These are phyloP conservation scores for Fusarium sp. DNA, from an alignment of 2,329 filamentous ascomycete species.

Conservation along the genomic window DNA sequence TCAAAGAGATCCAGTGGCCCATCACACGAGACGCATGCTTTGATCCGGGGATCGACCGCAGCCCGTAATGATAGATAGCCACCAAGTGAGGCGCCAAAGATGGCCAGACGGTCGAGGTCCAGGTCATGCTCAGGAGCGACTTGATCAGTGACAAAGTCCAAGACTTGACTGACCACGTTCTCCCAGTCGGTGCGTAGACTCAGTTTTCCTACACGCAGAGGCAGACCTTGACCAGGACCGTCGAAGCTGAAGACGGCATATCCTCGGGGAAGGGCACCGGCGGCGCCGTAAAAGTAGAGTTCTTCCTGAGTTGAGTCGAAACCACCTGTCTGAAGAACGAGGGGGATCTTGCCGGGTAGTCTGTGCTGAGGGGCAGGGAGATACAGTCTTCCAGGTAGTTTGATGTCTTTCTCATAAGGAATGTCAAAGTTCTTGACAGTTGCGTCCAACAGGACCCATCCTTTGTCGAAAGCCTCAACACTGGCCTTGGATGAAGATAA, in stretches of 20 bases:
- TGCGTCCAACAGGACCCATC: conserved; percentile 50
- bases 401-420: conserved; percentile 54
- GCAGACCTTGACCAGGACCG: conserved; percentile 62
- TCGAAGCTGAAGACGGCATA: conserved; percentile 63
- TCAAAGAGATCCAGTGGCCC: conserved; percentile 47
- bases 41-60: conserved; percentile 58
- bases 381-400: conserved; percentile 57
- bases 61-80: conserved; percentile 63
- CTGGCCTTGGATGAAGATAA: conserved; percentile 32
- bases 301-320: conserved; percentile 59
- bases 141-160: conserved; percentile 50
- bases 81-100: conserved; percentile 59
- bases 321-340: conserved; percentile 56
- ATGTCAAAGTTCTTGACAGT: conserved; percentile 53
- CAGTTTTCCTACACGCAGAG: conserved; percentile 50
- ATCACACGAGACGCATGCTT: conserved; percentile 58
- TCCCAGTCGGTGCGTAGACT: conserved; percentile 58
- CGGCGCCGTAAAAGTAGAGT: conserved; percentile 54
- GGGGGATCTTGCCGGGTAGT: conserved; percentile 50
- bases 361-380: conserved; percentile 49
- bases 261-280: conserved; percentile 50
- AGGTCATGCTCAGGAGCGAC: conserved; percentile 49
- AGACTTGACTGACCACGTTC: conserved; percentile 50
- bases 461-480: conserved; percentile 43
- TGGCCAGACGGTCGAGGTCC: conserved; percentile 55